Base-by-base conservation (phyloP, 768 basidiomycete genomes). In the Termitomyces sp. region DNA sequence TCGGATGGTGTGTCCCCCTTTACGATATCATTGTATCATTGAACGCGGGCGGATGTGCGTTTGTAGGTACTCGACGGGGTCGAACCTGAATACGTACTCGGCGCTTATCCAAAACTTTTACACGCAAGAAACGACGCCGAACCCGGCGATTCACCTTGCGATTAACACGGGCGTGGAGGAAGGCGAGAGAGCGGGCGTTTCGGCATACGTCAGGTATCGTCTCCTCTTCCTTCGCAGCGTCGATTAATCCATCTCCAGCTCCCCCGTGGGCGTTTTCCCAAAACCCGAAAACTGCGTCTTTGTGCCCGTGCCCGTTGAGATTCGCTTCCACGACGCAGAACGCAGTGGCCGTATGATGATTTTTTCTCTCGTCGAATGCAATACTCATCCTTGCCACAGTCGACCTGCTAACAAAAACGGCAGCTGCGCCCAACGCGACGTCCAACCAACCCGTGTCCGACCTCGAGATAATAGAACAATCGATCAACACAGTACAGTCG, bases 71-170 rank as follows among this genome's bases (percentile, higher is more conserved):
- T 93, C 94, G 24, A 97, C 96, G 1, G 91, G 92, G 58, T 88
- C 91, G 13, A 84, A 85, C 62, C 81, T 98, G 56, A 95, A 95
- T 75, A 92, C 92, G 7, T 95, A 94, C 75, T 95, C 95, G 28
- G 94, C 96, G 12, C 82, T 98, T 64, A 95, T 98, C 68, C 96
- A 98, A 80, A 94, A 95, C 73, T 97, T 97, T 76, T 98, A 97
- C 73, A 85, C 91, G 41, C 87, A 91, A 80, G 94, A 98, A 73
- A 93, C 92, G 5, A 78, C 84, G 0, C 91, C 94, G 3, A 85
- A 89, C 69, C 92, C 87, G 33, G 94, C 96, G 3, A 84, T 98
- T 49, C 94, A 98, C 70, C 79, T 98, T 55, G 87, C 94, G 5
- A 77, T 98, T 37, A 92, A 96, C 73, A 95, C 94, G 9, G 89